Conservation (phyloP, 2,329 filamentous ascomycete species). For the Hypoxylon sp. region DNA sequence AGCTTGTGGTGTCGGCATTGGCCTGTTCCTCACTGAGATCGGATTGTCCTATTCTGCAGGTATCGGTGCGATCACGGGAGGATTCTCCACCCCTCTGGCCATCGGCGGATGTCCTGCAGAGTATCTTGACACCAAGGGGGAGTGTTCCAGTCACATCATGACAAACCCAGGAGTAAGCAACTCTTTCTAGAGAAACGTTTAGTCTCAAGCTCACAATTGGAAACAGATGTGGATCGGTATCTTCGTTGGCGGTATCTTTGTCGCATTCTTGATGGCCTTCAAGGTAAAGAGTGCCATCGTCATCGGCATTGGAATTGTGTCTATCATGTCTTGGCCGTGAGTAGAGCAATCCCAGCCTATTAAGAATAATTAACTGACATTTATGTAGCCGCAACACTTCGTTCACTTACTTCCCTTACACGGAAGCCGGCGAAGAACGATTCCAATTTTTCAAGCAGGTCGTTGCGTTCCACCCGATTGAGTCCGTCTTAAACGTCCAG, state of each 20-base stretch:
- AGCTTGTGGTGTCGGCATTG: conserved; percentile 75
- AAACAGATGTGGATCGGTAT: conserved; percentile 85
- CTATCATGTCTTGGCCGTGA: conserved; percentile 81
- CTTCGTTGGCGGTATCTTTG: conserved; percentile 83
- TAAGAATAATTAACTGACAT: conserved; percentile 36
- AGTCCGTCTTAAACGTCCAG: conserved; percentile 72
- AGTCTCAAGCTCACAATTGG: conserved; percentile 39
- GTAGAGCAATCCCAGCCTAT: conserved; percentile 49
- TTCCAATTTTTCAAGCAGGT: conserved; percentile 82
- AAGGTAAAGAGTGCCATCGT: conserved; percentile 82
- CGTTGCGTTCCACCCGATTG: conserved; percentile 79
- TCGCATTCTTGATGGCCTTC: conserved; percentile 84
- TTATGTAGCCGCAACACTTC: conserved; percentile 70
- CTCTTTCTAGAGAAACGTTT: background rate
- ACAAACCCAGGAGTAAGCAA: conserved; percentile 75
- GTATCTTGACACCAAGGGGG: conserved; percentile 64
- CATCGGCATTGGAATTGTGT: conserved; percentile 79
- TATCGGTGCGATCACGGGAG: conserved; percentile 85
- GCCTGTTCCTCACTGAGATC: conserved; percentile 74
- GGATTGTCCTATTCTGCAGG: conserved; percentile 83
- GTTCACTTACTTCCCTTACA: conserved; percentile 81
- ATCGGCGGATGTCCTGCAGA: conserved; percentile 80
- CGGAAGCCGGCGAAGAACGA: conserved; percentile 71
- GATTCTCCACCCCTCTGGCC: conserved; percentile 77
- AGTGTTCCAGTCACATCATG: conserved; percentile 77